These are phyloP conservation scores for Byssoonygena ceratinophila DNA, from an alignment of 2,329 filamentous ascomycete genomes.

Conservation along the genomic window DNA sequence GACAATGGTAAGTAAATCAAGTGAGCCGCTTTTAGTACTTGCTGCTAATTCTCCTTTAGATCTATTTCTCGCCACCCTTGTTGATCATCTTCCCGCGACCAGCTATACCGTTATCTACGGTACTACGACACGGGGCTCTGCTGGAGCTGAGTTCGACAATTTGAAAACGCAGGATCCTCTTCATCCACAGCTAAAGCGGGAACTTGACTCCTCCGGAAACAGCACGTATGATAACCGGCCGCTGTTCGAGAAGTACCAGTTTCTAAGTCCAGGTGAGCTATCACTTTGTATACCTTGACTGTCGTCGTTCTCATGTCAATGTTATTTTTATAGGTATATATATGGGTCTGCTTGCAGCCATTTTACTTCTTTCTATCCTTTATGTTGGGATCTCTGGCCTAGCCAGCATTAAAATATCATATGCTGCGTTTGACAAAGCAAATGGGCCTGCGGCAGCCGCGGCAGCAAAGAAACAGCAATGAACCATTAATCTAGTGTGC, in stretches of 20 bases:
- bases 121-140: conserved; percentile 46
- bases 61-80: conserved; percentile 32
- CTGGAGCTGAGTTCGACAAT: conserved; percentile 34
- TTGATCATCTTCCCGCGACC: conserved; percentile 38
- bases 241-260: conserved; percentile 83
- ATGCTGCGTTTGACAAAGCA: conserved; percentile 93
- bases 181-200: conserved; percentile 66
- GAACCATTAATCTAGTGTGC: neutral
- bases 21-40: conserved; percentile 9
- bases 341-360: conserved; percentile 62
- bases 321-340: conserved; percentile 58
- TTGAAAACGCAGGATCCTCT: conserved; percentile 45
- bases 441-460: conserved; percentile 78
- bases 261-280: conserved; percentile 69
- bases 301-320: neutral
- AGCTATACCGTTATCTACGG: conserved; percentile 68
- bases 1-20: conserved; percentile 32
- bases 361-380: conserved; percentile 66
- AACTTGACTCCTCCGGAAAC: conserved; percentile 34
- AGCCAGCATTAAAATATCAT: conserved; percentile 73
- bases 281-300: neutral
- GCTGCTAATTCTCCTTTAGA: neutral
- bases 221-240: conserved; percentile 26
- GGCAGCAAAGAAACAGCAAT: conserved; percentile 63
- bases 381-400: conserved; percentile 68